A percentile compares a stretch with the other conserved stretches of the same genome.
These are phyloP conservation scores for Pythium rhizo-oryzae DNA, from an alignment of 352 stramenopile genomes.

Conservation along the genomic window DNA sequence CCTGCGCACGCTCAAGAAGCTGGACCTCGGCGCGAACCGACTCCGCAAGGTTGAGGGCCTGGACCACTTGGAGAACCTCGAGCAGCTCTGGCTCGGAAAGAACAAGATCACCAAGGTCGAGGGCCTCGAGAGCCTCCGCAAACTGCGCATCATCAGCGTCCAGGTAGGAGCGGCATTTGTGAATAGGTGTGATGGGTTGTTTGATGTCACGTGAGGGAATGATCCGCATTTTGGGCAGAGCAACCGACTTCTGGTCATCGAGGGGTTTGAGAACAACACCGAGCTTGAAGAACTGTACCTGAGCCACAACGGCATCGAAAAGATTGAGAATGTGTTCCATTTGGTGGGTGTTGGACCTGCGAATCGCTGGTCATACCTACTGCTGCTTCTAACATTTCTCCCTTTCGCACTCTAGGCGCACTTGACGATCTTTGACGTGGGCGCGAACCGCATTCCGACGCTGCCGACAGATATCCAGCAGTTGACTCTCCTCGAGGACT, in stretches of 20 bases:
- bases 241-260: constrained; percentile 95
- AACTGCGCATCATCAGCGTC: constrained; percentile 88
- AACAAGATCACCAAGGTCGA: constrained; percentile 97
- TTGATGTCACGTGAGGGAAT: not conserved
- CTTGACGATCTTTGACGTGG: constrained; percentile 68
- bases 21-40: constrained; percentile 98
- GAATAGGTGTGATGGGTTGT: not conserved
- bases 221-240: constrained; percentile 59
- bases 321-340: constrained; percentile 72
- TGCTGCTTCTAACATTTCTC: not conserved
- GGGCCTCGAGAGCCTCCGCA: constrained; percentile 83
- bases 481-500: constrained; percentile 58
- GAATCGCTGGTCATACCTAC: no score
- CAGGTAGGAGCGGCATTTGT: constrained; percentile 36
- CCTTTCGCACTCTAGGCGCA: constrained; percentile 38
- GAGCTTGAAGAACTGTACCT: constrained; percentile 97
- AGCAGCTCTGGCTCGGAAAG: constrained; percentile 98
- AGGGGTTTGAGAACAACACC: constrained; percentile 88
- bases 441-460: constrained; percentile 81
- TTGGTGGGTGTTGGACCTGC: constrained; percentile 45
- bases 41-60: constrained; percentile 94
- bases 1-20: constrained; percentile 90
- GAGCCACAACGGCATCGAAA: constrained; percentile 96
- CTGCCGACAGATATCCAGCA: constrained; percentile 50
- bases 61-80: constrained; percentile 84